These are phyloP conservation scores for Coelastrella sp. DNA, from an alignment of 139 green algal genomes.

Conservation along the genomic window DNA sequence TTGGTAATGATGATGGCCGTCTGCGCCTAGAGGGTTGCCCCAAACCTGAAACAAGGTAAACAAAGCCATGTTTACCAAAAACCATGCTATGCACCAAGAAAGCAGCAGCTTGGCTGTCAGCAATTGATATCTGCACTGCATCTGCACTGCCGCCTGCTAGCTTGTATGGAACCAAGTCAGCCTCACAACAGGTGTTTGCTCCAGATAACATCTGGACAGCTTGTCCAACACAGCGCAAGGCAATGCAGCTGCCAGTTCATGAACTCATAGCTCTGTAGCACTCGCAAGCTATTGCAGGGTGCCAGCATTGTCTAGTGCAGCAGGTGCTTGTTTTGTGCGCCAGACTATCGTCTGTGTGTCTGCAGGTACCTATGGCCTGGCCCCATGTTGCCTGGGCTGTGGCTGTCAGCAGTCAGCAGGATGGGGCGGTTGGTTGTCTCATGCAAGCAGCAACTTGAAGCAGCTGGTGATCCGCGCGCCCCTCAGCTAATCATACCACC, in stretches of 20 bases:
- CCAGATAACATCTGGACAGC: too few relatives aligned
- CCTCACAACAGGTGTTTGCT: too few relatives aligned
- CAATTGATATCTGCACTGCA: neutral
- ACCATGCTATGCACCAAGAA: neutral
- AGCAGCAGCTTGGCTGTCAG: neutral
- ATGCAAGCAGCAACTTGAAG: slow-evolving; percentile 30
- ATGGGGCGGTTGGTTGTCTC: slow-evolving; percentile 24
- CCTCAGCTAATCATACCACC: neutral
- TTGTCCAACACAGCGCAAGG: too few relatives aligned
- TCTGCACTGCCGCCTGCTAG: too few relatives aligned
- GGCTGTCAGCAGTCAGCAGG: slow-evolving; percentile 36
- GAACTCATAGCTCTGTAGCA: too few relatives aligned
- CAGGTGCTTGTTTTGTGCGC: neutral
- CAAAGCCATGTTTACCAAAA: neutral
- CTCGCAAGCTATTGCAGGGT: too few relatives aligned
- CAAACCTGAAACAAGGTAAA: neutral
- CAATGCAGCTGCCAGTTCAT: too few relatives aligned
- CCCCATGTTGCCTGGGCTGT: slow-evolving; percentile 19
- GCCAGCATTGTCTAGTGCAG: neutral
- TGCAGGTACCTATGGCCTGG: slow-evolving; percentile 26
- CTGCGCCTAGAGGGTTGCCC: slow-evolving; percentile 40
- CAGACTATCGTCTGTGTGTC: neutral
- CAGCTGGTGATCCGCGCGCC: neutral
- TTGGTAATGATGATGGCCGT: slow-evolving; percentile 51
- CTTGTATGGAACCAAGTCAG: too few relatives aligned